These are phyloP conservation scores for Neofusicoccum laricinum DNA, from an alignment of 2,329 filamentous ascomycete genomes.

Conservation along the genomic window DNA sequence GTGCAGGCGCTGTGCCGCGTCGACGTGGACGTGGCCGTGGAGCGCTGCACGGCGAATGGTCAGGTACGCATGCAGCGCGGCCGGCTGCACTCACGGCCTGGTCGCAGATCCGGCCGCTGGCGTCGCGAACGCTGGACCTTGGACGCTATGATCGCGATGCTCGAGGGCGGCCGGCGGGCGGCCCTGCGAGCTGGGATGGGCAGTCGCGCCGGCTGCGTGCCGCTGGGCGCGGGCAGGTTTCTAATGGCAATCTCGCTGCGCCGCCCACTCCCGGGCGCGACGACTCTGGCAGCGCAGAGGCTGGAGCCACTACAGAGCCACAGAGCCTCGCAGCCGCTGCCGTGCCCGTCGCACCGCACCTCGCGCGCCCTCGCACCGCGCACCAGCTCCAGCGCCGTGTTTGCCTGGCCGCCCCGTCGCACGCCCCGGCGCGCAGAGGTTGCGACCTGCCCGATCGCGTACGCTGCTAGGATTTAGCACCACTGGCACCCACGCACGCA, in stretches of 20 bases:
- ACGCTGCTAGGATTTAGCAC: constrained; percentile 9
- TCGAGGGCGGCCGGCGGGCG: neutral
- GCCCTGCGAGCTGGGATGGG: neutral
- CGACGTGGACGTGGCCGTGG: neutral
- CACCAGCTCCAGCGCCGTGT: neutral
- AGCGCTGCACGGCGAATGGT: neutral
- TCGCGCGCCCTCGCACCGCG: neutral
- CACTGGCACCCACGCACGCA: constrained; percentile 9
- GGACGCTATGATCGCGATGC: neutral
- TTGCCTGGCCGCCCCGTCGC: constrained; percentile 5
- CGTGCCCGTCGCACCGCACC: neutral
- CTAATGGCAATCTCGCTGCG: neutral
- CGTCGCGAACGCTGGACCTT: neutral
- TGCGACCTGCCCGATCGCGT: constrained; percentile 13
- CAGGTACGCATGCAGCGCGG: neutral
- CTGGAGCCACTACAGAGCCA: neutral
- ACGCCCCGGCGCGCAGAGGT: neutral
- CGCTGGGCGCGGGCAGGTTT: neutral
- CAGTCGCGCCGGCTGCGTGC: constrained; percentile 1
- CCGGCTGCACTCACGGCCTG: neutral
- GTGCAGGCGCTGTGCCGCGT: neutral
- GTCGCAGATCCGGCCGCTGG: neutral
- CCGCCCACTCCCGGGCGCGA: neutral
- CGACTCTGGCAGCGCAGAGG: neutral
- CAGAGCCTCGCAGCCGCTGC: constrained; percentile 9